Evolutionary conservation across 768 basidiomycete species (phyloP).

Genomic region (Collybia sp.): DNA sequence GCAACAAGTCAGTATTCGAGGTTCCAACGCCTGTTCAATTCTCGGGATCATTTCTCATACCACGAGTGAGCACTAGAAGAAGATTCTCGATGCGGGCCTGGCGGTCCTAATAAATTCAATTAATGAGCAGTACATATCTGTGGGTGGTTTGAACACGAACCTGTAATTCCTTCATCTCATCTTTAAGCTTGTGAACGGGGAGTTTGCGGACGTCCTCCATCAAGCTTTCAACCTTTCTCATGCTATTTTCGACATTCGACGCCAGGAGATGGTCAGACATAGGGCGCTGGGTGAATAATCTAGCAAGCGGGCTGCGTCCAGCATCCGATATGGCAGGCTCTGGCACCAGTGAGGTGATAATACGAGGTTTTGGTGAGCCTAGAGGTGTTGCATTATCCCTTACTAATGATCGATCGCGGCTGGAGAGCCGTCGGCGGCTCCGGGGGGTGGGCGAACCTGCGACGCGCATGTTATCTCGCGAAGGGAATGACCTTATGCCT

Average conservation of each 20-base stretch:
- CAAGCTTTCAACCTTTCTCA: constrained; percentile 54
- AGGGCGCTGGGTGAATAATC: constrained; percentile 33
- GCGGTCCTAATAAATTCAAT: constrained; percentile 42
- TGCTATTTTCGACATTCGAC: constrained; percentile 36
- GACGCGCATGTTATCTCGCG: constrained; percentile 25
- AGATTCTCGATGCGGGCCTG: constrained; percentile 77
- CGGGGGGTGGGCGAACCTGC: background rate
- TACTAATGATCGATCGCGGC: constrained; percentile 16
- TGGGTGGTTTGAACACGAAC: constrained; percentile 27
- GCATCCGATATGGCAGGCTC: constrained; percentile 16
- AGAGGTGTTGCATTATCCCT: background rate
- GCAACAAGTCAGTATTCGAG: no score
- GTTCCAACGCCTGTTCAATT: no score
- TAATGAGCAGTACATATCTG: background rate
- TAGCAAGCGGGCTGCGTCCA: constrained; percentile 42
- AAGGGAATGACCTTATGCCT: constrained; percentile 31
- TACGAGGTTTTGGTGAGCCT: constrained; percentile 17
- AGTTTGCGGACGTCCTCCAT: constrained; percentile 60
- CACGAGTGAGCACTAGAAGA: constrained; percentile 62
- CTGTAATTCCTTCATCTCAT: constrained; percentile 83
- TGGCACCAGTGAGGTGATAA: constrained; percentile 13
- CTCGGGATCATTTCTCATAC: constrained; percentile 47
- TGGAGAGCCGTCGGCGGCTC: constrained; percentile 12
- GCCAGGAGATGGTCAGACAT: constrained; percentile 7
- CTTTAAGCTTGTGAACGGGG: constrained; percentile 63